These are phyloP conservation scores for Claviceps africana DNA, from an alignment of 2,329 filamentous ascomycete species.

Conservation along the genomic window DNA sequence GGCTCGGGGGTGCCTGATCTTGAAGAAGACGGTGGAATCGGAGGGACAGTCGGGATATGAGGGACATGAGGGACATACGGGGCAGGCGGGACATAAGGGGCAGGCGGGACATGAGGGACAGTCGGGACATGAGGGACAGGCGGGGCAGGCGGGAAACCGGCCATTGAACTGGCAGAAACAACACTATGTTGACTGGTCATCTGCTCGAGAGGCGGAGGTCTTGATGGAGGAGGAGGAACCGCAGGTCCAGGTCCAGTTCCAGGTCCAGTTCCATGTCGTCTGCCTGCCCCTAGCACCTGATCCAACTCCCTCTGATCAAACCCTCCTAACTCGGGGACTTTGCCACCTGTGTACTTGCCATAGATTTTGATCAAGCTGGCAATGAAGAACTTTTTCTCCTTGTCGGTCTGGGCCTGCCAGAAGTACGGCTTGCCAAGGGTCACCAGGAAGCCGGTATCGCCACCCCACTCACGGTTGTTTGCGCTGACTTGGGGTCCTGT, in stretches of 20 bases:
- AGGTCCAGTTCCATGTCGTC: slow-evolving; percentile 20
- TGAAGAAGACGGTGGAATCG: slow-evolving; percentile 9
- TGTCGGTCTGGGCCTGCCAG: slow-evolving; percentile 84
- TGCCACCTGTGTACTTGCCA: slow-evolving; percentile 86
- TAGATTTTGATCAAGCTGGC: slow-evolving; percentile 93
- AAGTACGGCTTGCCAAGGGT: slow-evolving; percentile 91
- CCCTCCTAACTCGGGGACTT: slow-evolving; percentile 61
- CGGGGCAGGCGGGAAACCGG: slow-evolving; percentile 6
- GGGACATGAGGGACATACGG: slow-evolving; percentile 5
- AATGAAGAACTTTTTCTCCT: slow-evolving; percentile 98
- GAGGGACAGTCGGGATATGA: slow-evolving; percentile 3
- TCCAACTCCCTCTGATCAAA: slow-evolving; percentile 73
- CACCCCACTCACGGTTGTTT: slow-evolving; percentile 60
- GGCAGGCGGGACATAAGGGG: slow-evolving; percentile 5
- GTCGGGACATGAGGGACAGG: slow-evolving; percentile 3
- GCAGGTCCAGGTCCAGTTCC: slow-evolving; percentile 15
- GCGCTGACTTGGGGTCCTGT: slow-evolving; percentile 44
- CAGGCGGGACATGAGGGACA: slow-evolving; percentile 5
- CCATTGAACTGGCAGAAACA: slow-evolving; percentile 8
- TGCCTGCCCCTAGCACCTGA: slow-evolving; percentile 50
- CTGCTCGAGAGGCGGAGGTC: slow-evolving; percentile 16
- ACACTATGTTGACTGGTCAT: slow-evolving; percentile 10
- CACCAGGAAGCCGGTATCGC: slow-evolving; percentile 71
- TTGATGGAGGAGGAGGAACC: slow-evolving; percentile 6
- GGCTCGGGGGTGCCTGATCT: slow-evolving; percentile 12